These are phyloP conservation scores for Magnusiomyces paraingens DNA, from an alignment of 1,139 yeast species.

Conservation along the genomic window DNA sequence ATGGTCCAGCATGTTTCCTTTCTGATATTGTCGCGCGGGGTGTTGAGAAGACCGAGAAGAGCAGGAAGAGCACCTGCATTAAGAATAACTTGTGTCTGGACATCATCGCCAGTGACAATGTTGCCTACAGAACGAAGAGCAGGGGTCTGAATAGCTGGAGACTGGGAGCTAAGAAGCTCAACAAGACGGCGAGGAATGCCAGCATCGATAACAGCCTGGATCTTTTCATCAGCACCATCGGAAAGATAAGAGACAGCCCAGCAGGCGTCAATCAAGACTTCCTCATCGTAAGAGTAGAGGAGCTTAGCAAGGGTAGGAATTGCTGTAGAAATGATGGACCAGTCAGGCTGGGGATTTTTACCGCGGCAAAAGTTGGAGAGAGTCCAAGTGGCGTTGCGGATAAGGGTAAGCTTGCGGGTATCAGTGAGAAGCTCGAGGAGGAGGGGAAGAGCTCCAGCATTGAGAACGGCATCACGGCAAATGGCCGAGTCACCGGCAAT, in stretches of 20 bases:
- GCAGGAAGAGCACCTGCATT: conserved; percentile 90
- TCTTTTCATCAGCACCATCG: conserved; percentile 88
- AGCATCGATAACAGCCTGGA: conserved; percentile 95
- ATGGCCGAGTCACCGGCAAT: conserved; percentile 95
- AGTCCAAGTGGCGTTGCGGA: conserved; percentile 98
- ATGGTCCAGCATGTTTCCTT: conserved; percentile 99
- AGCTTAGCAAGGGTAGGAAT: conserved; percentile 89
- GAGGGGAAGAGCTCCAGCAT: conserved; percentile 84
- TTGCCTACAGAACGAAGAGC: conserved; percentile 97
- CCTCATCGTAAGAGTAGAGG: conserved; percentile 84
- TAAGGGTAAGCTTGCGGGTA: conserved; percentile 69
- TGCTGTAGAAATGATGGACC: conserved; percentile 80
- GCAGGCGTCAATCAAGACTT: conserved; percentile 93
- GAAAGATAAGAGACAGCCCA: conserved; percentile 97
- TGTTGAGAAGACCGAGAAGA: conserved; percentile 67
- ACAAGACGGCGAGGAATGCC: conserved; percentile 93
- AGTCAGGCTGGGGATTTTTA: conserved; percentile 91
- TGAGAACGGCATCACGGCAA: conserved; percentile 82
- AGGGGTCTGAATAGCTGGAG: conserved; percentile 89
- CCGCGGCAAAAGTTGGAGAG: conserved; percentile 95
- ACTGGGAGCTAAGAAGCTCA: conserved; percentile 76
- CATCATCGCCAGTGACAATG: conserved; percentile 93
- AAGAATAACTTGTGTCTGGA: conserved; percentile 91
- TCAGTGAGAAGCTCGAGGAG: conserved; percentile 71
- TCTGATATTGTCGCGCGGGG: conserved; percentile 86